Base-by-base conservation (phyloP, 495 filamentous ascomycete species). In the Extremus antarcticus region DNA sequence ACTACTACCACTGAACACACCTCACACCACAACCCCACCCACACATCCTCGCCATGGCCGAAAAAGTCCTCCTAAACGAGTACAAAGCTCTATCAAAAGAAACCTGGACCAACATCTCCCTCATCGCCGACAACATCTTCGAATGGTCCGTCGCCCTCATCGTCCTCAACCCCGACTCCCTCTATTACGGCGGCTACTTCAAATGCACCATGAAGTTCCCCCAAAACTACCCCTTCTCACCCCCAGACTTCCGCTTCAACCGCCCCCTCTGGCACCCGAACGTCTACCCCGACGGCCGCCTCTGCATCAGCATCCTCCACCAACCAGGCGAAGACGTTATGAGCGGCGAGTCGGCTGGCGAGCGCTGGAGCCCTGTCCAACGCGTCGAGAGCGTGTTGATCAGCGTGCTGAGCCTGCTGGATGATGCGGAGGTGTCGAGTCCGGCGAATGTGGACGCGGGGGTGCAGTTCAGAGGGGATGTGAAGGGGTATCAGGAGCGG, bases 271-370 rank as follows among this genome's bases (percentile, higher is more conserved):
- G 83, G 69, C 92, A 98, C 70, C 92, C 92, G 4, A 98, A 98
- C 66, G 82, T 98, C 67, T 95, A 96, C 70, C 68, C 77, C 8
- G 86, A 95, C 68, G 92, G 92, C 61, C 84, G 83, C 52, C 78
- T 97, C 17, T 97, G 92, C 74, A 96, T 98, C 67, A 95, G 90
- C 40, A 98, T 98, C 63, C 80, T 98, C 3, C 91, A 98, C 70
- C 75, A 82, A 10, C 89, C 92, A 0, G 92, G 91, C 55, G 88
- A 95, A 50, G 91, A 96, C 65, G 79, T 84, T 58, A 88, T 87
- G 74, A 95, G 90, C 23, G 92, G 92, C 49, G 92, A 96, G 70
- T 70, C 79, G 17, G 91, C 92, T 20, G 75, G 79, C 0, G 92
- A 98, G 70, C 85, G 92, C 47, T 98, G 92, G 92, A 87, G 84